These are phyloP conservation scores for Jaltomata sinuosa DNA, from an alignment of 257 asterid genomes.

Conservation along the genomic window DNA sequence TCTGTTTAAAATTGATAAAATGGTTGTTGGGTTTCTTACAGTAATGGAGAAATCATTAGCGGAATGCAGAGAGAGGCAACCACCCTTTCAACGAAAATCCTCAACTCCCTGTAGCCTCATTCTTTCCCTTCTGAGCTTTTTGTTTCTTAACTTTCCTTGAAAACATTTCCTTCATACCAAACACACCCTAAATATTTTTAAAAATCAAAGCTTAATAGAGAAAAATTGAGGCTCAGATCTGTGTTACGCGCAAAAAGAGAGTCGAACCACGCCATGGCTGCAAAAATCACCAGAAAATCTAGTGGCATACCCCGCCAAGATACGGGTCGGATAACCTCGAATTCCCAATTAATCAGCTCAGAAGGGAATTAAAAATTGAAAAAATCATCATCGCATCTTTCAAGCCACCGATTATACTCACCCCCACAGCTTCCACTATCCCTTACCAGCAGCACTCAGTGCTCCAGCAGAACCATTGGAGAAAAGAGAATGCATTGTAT, in stretches of 20 bases:
- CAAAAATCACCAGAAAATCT: no score
- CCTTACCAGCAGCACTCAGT: no score
- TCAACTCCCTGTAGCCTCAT: not conserved
- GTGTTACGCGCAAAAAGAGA: not conserved
- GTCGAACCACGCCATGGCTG: slow-evolving; percentile 8
- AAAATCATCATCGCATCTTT: not conserved
- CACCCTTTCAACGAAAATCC: slow-evolving; percentile 28
- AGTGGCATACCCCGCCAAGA: not conserved
- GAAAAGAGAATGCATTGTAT: no score
- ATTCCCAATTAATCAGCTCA: not conserved
- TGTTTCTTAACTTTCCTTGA: no score
- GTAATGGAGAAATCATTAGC: slow-evolving; percentile 14
- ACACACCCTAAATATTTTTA: no score
- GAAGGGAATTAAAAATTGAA: not conserved
- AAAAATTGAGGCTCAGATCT: not conserved
- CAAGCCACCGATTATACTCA: no score
- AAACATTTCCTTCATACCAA: no score
- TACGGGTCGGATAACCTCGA: not conserved
- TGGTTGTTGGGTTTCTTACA: slow-evolving; percentile 1
- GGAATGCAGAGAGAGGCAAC: slow-evolving; percentile 40
- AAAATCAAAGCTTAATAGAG: no score
- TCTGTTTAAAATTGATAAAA: not conserved
- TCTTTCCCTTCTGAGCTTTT: not conserved
- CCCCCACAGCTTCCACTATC: no score
- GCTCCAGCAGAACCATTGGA: no score